These are phyloP conservation scores for Cichorium intybus DNA, from an alignment of 140 eudicot genomes.

Conservation along the genomic window DNA sequence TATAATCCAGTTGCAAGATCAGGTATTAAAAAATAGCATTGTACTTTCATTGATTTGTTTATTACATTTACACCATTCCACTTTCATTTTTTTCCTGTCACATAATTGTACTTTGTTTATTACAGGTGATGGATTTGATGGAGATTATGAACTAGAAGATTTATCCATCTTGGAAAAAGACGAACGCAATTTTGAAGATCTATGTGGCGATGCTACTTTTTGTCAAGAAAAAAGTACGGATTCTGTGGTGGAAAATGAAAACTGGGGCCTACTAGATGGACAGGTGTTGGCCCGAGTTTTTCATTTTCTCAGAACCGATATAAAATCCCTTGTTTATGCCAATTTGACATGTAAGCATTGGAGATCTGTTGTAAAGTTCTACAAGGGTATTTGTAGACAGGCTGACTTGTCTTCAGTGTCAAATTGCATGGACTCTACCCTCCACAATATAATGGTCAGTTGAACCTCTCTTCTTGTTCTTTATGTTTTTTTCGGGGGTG, in stretches of 20 bases:
- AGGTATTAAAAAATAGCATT: constrained; percentile 37
- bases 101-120: constrained; percentile 39
- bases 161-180: constrained; percentile 27
- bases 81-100: no score
- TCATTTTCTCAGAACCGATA: constrained; percentile 77
- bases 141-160: constrained; percentile 53
- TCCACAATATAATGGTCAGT: constrained; percentile 66
- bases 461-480: not conserved
- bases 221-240: constrained; percentile 24
- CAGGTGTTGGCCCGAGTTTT: constrained; percentile 70
- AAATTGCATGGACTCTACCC: constrained; percentile 56
- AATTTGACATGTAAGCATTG: constrained; percentile 82
- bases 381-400: constrained; percentile 59
- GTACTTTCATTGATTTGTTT: not conserved
- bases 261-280: constrained; percentile 83
- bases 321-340: constrained; percentile 73
- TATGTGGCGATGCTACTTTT: constrained; percentile 59
- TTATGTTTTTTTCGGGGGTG: not conserved
- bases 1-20: constrained; percentile 41
- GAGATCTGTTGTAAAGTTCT: constrained; percentile 64
- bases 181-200: constrained; percentile 58
- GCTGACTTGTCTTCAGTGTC: constrained; percentile 66
- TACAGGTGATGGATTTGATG: constrained; percentile 54
- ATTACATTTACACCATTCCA: not conserved
- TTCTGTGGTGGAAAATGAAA: constrained; percentile 32